These are phyloP conservation scores for Chlorella variabilis DNA, from an alignment of 163 green algal genomes.

Conservation along the genomic window DNA sequence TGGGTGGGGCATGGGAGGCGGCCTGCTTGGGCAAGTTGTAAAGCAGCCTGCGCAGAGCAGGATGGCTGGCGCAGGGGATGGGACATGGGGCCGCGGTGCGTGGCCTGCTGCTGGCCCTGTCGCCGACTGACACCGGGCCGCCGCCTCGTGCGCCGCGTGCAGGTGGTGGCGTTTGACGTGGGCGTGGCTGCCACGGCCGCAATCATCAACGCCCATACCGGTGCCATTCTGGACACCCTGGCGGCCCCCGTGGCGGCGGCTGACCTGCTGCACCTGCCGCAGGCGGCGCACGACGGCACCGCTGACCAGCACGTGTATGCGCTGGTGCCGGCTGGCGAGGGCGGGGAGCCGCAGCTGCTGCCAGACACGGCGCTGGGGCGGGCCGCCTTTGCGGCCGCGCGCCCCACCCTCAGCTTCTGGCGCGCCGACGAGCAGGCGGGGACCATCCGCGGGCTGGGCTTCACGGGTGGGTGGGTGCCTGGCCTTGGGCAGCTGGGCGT, in stretches of 20 bases:
- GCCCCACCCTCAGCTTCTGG: slow-evolving; percentile 22
- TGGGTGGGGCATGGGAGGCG: not conserved
- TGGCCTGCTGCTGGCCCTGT: no score
- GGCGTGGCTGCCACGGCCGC: not conserved
- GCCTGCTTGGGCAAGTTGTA: no score
- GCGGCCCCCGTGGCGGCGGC: not conserved
- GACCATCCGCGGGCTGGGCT: not conserved
- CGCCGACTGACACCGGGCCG: not conserved
- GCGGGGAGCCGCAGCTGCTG: slow-evolving; percentile 44
- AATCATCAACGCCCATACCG: slow-evolving; percentile 56
- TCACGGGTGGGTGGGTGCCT: not conserved
- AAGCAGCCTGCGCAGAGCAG: not conserved
- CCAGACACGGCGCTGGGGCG: slow-evolving; percentile 53
- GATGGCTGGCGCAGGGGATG: no score
- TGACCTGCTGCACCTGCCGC: slow-evolving; percentile 64
- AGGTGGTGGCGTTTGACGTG: slow-evolving; percentile 47
- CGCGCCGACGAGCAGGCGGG: slow-evolving; percentile 12
- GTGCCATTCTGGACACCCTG: slow-evolving; percentile 22
- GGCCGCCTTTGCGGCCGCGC: slow-evolving; percentile 13
- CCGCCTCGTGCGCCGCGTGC: not conserved
- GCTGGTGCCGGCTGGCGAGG: slow-evolving; percentile 40
- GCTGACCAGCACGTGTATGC: slow-evolving; percentile 69
- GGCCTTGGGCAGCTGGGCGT: not conserved
- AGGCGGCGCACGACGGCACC: slow-evolving; percentile 49
- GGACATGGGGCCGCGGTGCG: not conserved